These are phyloP conservation scores for Gossypium schwendimanii DNA, from an alignment of 441 rosid species.

Conservation along the genomic window DNA sequence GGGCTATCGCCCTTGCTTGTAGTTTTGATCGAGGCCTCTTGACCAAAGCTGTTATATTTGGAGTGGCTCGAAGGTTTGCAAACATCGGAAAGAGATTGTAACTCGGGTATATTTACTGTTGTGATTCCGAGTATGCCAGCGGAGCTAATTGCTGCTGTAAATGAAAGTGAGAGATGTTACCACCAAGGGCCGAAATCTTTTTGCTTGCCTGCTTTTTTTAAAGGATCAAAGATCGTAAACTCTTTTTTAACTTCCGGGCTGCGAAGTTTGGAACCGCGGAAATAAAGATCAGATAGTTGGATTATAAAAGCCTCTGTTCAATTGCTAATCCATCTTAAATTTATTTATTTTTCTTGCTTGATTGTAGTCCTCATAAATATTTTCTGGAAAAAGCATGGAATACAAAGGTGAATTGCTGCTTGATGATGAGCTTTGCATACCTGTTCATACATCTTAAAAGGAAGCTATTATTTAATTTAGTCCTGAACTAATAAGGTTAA, in stretches of 20 bases:
- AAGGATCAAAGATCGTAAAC: conserved; percentile 9
- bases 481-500: no score
- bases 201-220: neutral
- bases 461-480: no score
- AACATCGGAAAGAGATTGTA: conserved; percentile 64
- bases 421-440: no score
- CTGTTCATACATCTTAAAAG: no score
- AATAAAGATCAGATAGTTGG: conserved; percentile 8
- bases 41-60: conserved; percentile 70
- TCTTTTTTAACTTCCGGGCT: neutral
- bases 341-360: neutral
- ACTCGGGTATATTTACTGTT: conserved; percentile 2
- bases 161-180: conserved; percentile 5
- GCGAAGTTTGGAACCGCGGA: conserved; percentile 10
- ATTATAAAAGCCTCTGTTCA: neutral
- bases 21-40: conserved; percentile 66
- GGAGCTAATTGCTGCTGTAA: neutral
- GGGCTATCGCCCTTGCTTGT: conserved; percentile 71
- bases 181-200: neutral
- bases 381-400: neutral
- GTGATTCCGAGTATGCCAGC: conserved; percentile 2
- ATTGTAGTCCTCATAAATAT: neutral
- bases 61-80: conserved; percentile 74
- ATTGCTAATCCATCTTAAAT: neutral
- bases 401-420: no score